These are phyloP conservation scores for Lecanicillium sp. DNA, from an alignment of 2,329 filamentous ascomycete species.

Conservation along the genomic window DNA sequence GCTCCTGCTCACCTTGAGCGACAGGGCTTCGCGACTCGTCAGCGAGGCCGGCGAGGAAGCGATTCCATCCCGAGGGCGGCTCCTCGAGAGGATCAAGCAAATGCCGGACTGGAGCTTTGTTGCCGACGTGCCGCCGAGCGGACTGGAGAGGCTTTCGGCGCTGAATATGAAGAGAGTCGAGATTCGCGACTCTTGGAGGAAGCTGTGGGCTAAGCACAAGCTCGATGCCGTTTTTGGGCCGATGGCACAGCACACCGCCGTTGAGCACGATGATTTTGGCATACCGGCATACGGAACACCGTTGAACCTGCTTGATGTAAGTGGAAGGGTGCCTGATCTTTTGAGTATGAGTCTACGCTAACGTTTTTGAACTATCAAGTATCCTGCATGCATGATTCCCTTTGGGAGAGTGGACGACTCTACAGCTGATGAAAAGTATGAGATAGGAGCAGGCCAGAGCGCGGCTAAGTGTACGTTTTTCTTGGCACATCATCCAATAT, in stretches of 20 bases:
- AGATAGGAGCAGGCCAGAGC: constrained; percentile 7
- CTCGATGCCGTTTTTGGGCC: constrained; percentile 44
- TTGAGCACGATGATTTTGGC: constrained; percentile 42
- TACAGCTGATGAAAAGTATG: constrained; percentile 6
- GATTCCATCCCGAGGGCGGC: constrained; percentile 1
- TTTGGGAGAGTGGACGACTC: constrained; percentile 27
- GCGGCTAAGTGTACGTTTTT: constrained; percentile 9
- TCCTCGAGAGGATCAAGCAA: constrained; percentile 1
- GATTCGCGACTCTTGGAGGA: constrained; percentile 31
- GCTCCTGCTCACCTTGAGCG: constrained; percentile 1
- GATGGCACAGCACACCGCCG: constrained; percentile 40
- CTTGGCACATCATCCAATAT: background rate
- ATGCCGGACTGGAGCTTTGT: constrained; percentile 3
- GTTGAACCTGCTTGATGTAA: constrained; percentile 44
- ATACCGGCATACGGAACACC: constrained; percentile 37
- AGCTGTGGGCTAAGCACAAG: constrained; percentile 29
- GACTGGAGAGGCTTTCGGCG: constrained; percentile 27
- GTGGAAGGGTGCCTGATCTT: constrained; percentile 12
- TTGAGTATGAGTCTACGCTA: background rate
- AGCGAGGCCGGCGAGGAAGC: constrained; percentile 9
- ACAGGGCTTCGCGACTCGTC: constrained; percentile 2
- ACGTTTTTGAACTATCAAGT: constrained; percentile 21
- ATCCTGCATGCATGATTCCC: constrained; percentile 41
- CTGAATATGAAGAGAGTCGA: constrained; percentile 15
- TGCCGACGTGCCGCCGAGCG: constrained; percentile 20